These are phyloP conservation scores for Tephrocybe sp. DNA, from an alignment of 768 basidiomycete genomes.

Conservation along the genomic window DNA sequence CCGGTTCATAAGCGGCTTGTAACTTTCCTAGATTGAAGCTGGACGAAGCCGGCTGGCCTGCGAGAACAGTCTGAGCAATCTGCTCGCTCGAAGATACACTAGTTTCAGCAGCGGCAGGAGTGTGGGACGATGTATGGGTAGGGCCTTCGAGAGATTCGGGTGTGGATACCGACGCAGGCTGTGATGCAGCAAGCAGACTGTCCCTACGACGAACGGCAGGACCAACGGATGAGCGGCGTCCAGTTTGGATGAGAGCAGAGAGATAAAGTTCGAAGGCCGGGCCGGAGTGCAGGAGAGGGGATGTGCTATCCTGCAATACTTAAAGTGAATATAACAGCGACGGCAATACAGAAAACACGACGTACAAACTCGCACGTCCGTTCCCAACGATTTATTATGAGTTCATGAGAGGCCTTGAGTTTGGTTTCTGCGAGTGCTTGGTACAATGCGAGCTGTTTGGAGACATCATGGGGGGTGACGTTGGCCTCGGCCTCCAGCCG, in stretches of 20 bases:
- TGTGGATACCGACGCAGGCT: slow-evolving; percentile 9
- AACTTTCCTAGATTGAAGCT: slow-evolving; percentile 39
- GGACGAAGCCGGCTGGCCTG: slow-evolving; percentile 26
- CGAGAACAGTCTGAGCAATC: slow-evolving; percentile 48
- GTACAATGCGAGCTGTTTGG: slow-evolving; percentile 68
- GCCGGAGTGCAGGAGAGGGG: slow-evolving; percentile 68
- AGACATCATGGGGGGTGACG: slow-evolving; percentile 62
- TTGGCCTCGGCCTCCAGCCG: slow-evolving; percentile 77
- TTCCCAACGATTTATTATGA: slow-evolving; percentile 80
- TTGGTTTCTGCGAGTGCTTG: slow-evolving; percentile 64
- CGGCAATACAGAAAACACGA: slow-evolving; percentile 14
- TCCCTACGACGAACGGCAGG: slow-evolving; percentile 71
- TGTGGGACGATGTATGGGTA: slow-evolving; percentile 10
- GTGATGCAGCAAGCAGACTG: slow-evolving; percentile 44
- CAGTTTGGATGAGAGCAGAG: slow-evolving; percentile 57
- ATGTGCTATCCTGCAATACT: slow-evolving; percentile 53
- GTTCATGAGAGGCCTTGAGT: slow-evolving; percentile 64
- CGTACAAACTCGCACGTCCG: slow-evolving; percentile 80
- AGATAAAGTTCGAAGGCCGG: slow-evolving; percentile 78
- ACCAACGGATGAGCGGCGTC: slow-evolving; percentile 53
- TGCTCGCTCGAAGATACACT: slow-evolving; percentile 28
- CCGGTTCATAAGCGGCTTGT: slow-evolving; percentile 37
- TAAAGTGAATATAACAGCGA: slow-evolving; percentile 10
- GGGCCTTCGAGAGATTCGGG: slow-evolving; percentile 11
- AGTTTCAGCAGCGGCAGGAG: slow-evolving; percentile 12